Evolutionary conservation across 2,329 filamentous ascomycete species (phyloP).

Genomic region (Macroventuria anomochaeta): DNA sequence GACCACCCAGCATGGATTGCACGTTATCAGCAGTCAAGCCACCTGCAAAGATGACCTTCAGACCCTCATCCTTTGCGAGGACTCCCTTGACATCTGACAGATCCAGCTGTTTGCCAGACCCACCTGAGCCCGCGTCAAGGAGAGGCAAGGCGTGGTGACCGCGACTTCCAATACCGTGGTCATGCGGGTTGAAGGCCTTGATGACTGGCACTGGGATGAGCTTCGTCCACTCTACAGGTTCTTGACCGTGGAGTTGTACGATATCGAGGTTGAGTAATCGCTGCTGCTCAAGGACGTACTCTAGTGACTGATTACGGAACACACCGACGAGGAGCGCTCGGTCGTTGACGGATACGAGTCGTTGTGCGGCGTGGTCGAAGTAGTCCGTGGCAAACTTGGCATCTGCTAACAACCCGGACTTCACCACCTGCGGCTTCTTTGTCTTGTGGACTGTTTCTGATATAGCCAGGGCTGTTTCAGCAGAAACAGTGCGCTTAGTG

Average conservation of each 20-base stretch:
- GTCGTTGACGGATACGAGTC: constrained; percentile 57
- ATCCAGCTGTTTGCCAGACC: constrained; percentile 80
- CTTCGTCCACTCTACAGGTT: constrained; percentile 89
- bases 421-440: constrained; percentile 40
- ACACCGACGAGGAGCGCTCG: constrained; percentile 88
- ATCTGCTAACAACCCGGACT: constrained; percentile 31
- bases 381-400: constrained; percentile 65
- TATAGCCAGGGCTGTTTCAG: constrained; percentile 80
- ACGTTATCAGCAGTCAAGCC: constrained; percentile 85
- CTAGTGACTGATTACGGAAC: constrained; percentile 88
- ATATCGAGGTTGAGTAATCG: constrained; percentile 79
- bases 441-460: constrained; percentile 75
- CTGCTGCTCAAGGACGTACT: constrained; percentile 81
- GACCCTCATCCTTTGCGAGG: constrained; percentile 70
- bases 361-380: constrained; percentile 65
- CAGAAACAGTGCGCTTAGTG: constrained; percentile 77
- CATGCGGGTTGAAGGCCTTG: constrained; percentile 78
- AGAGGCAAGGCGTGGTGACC: constrained; percentile 85
- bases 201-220: constrained; percentile 93
- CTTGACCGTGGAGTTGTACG: constrained; percentile 90
- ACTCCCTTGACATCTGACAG: constrained; percentile 70
- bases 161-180: constrained; percentile 72
- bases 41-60: constrained; percentile 82
- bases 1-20: constrained; percentile 64
- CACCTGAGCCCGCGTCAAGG: constrained; percentile 84